Conservation (phyloP, 2,329 filamentous ascomycete species). For the Nigrospora osmanthi region DNA sequence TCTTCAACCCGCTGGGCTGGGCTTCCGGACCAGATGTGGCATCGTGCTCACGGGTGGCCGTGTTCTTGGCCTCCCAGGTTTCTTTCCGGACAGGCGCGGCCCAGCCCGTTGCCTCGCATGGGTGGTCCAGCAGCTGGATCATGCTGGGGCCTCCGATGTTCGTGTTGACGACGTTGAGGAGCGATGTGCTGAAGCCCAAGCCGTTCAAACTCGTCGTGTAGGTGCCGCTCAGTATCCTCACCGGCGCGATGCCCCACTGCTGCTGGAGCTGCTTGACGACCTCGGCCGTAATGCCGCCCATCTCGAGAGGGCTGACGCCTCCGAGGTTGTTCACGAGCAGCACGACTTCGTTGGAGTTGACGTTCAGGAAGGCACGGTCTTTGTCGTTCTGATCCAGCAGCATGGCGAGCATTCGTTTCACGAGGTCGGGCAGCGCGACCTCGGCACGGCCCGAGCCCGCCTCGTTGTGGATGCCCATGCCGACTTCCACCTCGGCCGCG, state of each 20-base stretch:
- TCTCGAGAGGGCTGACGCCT: slow-evolving; percentile 63
- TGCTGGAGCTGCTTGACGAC: slow-evolving; percentile 54
- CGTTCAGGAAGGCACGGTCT: slow-evolving; percentile 62
- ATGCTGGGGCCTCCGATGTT: slow-evolving; percentile 53
- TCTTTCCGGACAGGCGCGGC: slow-evolving; percentile 51
- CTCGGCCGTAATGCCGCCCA: slow-evolving; percentile 64
- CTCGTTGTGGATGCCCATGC: slow-evolving; percentile 76
- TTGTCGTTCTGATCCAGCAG: slow-evolving; percentile 58
- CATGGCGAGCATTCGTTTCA: slow-evolving; percentile 60
- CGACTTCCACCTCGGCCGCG: slow-evolving; percentile 52
- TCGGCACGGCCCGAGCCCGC: slow-evolving; percentile 45
- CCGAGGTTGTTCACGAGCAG: slow-evolving; percentile 71
- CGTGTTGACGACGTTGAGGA: slow-evolving; percentile 56
- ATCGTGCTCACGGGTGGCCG: slow-evolving; percentile 33
- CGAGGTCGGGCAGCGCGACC: slow-evolving; percentile 44
- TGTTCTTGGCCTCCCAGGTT: slow-evolving; percentile 55
- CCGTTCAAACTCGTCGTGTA: slow-evolving; percentile 77
- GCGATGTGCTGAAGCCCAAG: slow-evolving; percentile 64
- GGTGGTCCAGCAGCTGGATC: slow-evolving; percentile 63
- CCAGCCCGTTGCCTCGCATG: slow-evolving; percentile 65
- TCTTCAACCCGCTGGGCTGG: slow-evolving; percentile 39
- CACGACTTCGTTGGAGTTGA: slow-evolving; percentile 57
- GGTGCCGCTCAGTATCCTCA: slow-evolving; percentile 59
- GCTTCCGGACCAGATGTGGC: slow-evolving; percentile 20
- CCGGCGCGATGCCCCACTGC: slow-evolving; percentile 51